A percentile compares a stretch with the other conserved stretches of the same genome.
Conservation (phyloP, 2,329 filamentous ascomycete species). For the Onygenales sp. region DNA sequence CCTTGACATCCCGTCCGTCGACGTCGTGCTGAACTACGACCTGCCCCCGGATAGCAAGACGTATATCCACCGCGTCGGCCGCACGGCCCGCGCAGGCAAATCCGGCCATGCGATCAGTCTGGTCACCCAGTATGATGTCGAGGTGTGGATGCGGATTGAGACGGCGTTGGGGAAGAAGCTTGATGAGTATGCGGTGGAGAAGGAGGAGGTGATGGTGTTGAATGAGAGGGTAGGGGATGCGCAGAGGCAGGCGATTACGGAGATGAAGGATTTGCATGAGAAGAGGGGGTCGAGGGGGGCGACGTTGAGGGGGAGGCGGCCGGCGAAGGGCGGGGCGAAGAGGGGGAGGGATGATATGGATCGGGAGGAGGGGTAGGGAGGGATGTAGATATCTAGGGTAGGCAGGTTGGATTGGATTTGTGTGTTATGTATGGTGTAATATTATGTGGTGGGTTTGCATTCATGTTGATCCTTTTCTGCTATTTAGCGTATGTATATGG, state of each 20-base stretch:
- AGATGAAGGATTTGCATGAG: conserved; percentile 75
- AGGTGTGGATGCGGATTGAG: conserved; percentile 74
- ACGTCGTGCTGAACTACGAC: conserved; percentile 77
- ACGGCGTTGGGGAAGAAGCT: conserved; percentile 70
- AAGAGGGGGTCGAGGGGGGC: conserved; percentile 44
- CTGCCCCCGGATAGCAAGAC: conserved; percentile 79
- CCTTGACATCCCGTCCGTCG: conserved; percentile 81
- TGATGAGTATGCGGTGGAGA: conserved; percentile 56
- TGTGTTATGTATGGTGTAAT: neutral
- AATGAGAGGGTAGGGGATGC: conserved; percentile 70
- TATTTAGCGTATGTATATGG: no score
- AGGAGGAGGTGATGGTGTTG: conserved; percentile 79
- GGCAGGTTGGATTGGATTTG: neutral
- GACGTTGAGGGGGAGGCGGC: conserved; percentile 43
- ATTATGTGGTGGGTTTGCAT: neutral
- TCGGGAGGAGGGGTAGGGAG: conserved; percentile 55
- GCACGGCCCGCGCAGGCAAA: conserved; percentile 78
- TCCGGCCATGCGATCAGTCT: conserved; percentile 71
- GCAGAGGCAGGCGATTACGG: conserved; percentile 63
- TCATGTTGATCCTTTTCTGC: no score
- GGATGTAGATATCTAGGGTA: neutral
- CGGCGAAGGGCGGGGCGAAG: conserved; percentile 41
- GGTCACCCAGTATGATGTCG: conserved; percentile 80
- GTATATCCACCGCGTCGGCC: conserved; percentile 80
- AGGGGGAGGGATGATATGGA: conserved; percentile 60